Conservation (phyloP, 2,329 filamentous ascomycete species). For the Aspergillus ibericus region DNA sequence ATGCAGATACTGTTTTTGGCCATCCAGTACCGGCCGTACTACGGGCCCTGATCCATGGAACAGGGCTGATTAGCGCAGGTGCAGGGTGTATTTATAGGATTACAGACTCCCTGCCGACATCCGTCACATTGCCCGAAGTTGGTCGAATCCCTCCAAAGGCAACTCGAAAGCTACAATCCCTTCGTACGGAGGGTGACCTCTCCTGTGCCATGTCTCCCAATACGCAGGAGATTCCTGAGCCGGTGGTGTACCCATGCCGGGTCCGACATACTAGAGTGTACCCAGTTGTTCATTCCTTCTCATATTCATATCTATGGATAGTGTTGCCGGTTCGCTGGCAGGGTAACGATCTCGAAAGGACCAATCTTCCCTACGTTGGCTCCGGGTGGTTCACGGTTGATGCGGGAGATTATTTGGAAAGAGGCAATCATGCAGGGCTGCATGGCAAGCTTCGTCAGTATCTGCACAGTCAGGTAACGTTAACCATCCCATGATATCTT, state of each 20-base stretch:
- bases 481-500: too few species aligned
- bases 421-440: not conserved
- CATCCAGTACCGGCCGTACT: too few species aligned
- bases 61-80: too few species aligned
- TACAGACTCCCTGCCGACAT: too few species aligned
- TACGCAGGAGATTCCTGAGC: not conserved
- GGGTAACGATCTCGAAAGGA: not conserved
- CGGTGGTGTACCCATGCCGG: not conserved
- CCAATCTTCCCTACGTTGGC: not conserved
- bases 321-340: not conserved
- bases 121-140: not conserved
- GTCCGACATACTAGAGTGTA: slow-evolving; percentile 2
- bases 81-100: too few species aligned
- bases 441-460: not conserved
- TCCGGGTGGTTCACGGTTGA: not conserved
- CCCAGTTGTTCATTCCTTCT: not conserved
- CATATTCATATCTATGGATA: slow-evolving; percentile 1
- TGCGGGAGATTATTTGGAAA: not conserved
- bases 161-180: not conserved
- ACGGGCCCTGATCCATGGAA: too few species aligned
- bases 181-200: not conserved
- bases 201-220: not conserved
- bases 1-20: too few species aligned
- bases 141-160: not conserved
- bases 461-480: not conserved